Conservation (phyloP, 495 filamentous ascomycete species). For the Mytilinidion resinicola region DNA sequence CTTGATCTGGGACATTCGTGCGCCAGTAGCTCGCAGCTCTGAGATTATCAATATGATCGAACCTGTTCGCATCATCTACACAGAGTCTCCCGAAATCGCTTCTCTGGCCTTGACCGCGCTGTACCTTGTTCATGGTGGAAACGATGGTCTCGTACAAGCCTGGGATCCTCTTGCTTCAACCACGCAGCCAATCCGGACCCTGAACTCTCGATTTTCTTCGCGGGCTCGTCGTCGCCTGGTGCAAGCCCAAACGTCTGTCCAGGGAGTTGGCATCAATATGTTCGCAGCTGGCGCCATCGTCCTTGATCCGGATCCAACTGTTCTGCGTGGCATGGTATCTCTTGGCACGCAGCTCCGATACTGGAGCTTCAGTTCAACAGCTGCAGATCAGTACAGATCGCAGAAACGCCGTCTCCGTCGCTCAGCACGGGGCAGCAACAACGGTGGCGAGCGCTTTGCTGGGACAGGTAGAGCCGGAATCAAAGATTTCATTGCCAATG, state of each 20-base stretch:
- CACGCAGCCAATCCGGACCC: conserved; percentile 70
- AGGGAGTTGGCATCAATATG: conserved; percentile 66
- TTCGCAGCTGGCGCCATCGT: conserved; percentile 77
- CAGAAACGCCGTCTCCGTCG: conserved; percentile 58
- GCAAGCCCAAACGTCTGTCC: conserved; percentile 61
- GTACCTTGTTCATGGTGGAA: conserved; percentile 86
- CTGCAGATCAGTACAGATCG: conserved; percentile 57
- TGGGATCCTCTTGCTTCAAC: conserved; percentile 92
- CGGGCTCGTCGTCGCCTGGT: conserved; percentile 68
- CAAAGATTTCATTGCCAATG: conserved; percentile 74
- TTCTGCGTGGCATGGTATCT: conserved; percentile 85
- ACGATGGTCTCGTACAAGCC: conserved; percentile 89
- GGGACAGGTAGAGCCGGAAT: conserved; percentile 57
- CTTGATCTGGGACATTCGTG: conserved; percentile 78
- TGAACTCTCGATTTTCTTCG: conserved; percentile 81
- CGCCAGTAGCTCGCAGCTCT: conserved; percentile 46
- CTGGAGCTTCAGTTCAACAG: conserved; percentile 81
- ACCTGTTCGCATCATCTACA: conserved; percentile 77
- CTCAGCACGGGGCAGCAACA: conserved; percentile 53
- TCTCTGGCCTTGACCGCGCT: conserved; percentile 81
- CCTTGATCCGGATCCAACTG: conserved; percentile 83
- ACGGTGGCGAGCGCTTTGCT: conserved; percentile 49
- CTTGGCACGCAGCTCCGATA: conserved; percentile 82
- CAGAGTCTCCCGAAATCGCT: conserved; percentile 83
- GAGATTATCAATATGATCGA: conserved; percentile 49